Conservation (phyloP, 2,329 filamentous ascomycete species). For the Exophiala phaeomuriformis region DNA sequence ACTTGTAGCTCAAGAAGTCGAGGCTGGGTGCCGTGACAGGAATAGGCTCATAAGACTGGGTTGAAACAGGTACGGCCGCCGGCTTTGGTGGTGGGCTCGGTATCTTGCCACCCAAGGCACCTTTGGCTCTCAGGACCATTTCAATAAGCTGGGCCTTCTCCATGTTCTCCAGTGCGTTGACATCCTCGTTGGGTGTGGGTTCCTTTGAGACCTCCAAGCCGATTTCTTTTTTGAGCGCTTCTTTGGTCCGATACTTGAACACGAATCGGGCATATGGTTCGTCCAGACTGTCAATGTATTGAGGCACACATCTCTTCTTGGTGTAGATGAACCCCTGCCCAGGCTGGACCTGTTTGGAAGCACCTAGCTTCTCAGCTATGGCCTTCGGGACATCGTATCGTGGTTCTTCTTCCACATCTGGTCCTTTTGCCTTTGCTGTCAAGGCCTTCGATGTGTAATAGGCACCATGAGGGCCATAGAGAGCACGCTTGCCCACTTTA, state of each 20-base stretch:
- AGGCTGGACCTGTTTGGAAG: slow-evolving; percentile 30
- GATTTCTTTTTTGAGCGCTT: slow-evolving; percentile 22
- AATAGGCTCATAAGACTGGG: slow-evolving; percentile 12
- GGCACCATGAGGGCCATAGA: slow-evolving; percentile 26
- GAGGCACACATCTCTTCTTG: slow-evolving; percentile 29
- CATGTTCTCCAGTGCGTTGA: slow-evolving; percentile 19
- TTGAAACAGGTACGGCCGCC: slow-evolving; percentile 1
- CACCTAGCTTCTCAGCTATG: slow-evolving; percentile 13
- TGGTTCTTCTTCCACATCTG: slow-evolving; percentile 25
- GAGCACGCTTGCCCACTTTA: slow-evolving; percentile 1
- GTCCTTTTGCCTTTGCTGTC: slow-evolving; percentile 1
- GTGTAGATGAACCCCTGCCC: slow-evolving; percentile 28
- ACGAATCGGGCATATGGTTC: slow-evolving; percentile 32
- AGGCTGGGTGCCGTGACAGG: slow-evolving; percentile 17
- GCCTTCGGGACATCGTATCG: slow-evolving; percentile 25
- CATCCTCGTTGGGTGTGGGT: slow-evolving; percentile 20
- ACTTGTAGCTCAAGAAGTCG: slow-evolving; percentile 18
- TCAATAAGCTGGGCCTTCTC: slow-evolving; percentile 24
- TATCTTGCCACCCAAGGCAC: slow-evolving; percentile 18
- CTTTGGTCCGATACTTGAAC: slow-evolving; percentile 31
- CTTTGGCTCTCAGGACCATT: slow-evolving; percentile 22
- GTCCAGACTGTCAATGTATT: slow-evolving; percentile 30
- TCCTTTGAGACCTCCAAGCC: slow-evolving; percentile 20
- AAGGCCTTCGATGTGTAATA: slow-evolving; percentile 19
- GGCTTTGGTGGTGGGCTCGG: slow-evolving; percentile 10